Conservation (phyloP, 208 protist genomes). For the Crithidia brevicula region DNA sequence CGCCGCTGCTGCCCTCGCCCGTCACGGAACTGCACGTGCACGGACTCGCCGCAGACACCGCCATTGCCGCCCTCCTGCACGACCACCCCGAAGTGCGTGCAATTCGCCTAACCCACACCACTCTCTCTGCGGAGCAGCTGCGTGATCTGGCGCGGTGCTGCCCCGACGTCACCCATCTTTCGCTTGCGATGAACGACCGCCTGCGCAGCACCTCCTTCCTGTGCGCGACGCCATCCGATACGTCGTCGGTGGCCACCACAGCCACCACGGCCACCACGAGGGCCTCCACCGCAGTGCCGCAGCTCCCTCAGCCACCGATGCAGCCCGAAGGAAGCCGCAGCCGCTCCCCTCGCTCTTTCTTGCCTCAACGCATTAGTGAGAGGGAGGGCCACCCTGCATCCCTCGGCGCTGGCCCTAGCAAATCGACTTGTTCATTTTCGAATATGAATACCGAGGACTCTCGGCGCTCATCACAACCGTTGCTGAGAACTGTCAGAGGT, state of each 20-base stretch:
- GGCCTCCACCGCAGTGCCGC: too few species aligned
- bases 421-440: too few species aligned
- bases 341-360: not conserved
- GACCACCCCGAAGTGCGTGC: slow-evolving; percentile 41
- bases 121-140: slow-evolving; percentile 42
- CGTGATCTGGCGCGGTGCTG: slow-evolving; percentile 37
- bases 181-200: slow-evolving; percentile 50
- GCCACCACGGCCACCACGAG: not conserved
- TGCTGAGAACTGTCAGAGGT: too few species aligned
- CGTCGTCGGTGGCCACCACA: slow-evolving; percentile 22
- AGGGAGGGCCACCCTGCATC: slow-evolving; percentile 12
- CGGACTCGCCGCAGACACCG: slow-evolving; percentile 21
- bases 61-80: slow-evolving; percentile 30
- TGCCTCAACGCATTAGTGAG: not conserved
- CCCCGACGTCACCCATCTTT: slow-evolving; percentile 54
- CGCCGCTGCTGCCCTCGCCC: not conserved
- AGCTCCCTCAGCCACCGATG: not conserved
- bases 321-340: too few species aligned
- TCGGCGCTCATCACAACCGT: too few species aligned
- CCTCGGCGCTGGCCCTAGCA: too few species aligned
- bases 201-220: slow-evolving; percentile 55
- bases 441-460: too few species aligned
- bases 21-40: slow-evolving; percentile 19
- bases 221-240: slow-evolving; percentile 29
- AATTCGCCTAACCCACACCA: slow-evolving; percentile 45